Base-by-base conservation (phyloP, 805 yeast species). In the Debaryomyces tyrocola region DNA sequence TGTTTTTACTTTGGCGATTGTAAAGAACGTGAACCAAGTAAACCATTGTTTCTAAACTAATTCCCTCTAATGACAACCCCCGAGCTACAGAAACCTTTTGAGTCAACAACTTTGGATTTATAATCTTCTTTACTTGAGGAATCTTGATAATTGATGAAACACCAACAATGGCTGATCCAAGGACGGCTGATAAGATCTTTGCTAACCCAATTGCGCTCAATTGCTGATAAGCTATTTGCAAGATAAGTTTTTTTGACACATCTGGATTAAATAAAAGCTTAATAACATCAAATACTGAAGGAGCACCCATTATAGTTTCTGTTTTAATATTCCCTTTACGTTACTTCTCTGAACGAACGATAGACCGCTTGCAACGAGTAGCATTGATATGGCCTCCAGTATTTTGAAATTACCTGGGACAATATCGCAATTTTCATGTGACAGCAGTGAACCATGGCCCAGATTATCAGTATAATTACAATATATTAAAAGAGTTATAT, bases 91-190 rank as follows among this genome's bases (percentile, higher is more conserved):
- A 34, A 17, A 64, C 55, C 21, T 68, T 54, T 11, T 53, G 58
- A 14, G 55, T 51, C 29, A 65, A 51, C 11, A 56, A 44, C 35
- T 51, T 43, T 4, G 71, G 74, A 18, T 49, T 52, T 34, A 63
- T 41, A 40, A 73, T 64, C 54, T 71, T 71, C 36, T 46, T 48
- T 43, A 73, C 71, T 47, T 73, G 78, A 3, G 78, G 78, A 20
- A 71, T 51, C 56, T 67, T 66, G 46, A 71, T 66, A 14, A 71
- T 52, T 37, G 73, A 64, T 20, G 75, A 67, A 3, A 54, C 67
- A 1, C 66, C 75, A 18, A 72, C 75, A 43, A 66, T 61, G 11
- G 59, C 49, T 1, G 68, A 59, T 3, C 75, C 66, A 14, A 70
- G 57, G 14, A 66, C 41, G 28, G 62, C 54, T 4, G 75, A 59